Conservation (phyloP, 345 rosid species). For the Populus nigra region DNA sequence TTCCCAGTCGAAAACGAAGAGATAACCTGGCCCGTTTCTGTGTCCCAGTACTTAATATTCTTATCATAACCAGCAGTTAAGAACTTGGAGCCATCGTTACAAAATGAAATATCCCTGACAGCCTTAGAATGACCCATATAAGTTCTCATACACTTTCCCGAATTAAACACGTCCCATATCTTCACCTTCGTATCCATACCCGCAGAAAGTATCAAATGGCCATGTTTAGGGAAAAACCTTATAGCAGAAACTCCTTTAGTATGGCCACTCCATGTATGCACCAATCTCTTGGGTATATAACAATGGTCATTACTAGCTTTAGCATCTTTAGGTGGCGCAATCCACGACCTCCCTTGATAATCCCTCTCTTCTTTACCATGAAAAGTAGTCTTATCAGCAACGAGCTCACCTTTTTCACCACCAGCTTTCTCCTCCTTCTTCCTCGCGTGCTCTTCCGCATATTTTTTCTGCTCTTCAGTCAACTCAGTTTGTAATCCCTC, state of each 20-base stretch:
- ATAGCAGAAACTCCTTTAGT: constrained; percentile 46
- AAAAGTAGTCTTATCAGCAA: constrained; percentile 78
- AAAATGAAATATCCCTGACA: constrained; percentile 87
- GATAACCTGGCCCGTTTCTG: constrained; percentile 94
- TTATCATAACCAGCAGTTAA: constrained; percentile 91
- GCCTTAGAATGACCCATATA: constrained; percentile 97
- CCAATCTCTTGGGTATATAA: constrained; percentile 33
- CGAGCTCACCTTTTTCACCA: constrained; percentile 75
- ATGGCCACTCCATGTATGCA: constrained; percentile 32
- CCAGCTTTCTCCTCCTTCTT: constrained; percentile 85
- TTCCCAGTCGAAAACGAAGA: constrained; percentile 88
- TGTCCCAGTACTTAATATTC: constrained; percentile 96
- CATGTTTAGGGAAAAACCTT: constrained; percentile 88
- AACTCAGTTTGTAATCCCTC: constrained; percentile 72
- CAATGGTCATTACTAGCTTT: constrained; percentile 92
- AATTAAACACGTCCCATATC: constrained; percentile 98
- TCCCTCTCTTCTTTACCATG: constrained; percentile 96
- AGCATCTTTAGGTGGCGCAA: constrained; percentile 88
- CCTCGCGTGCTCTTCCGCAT: constrained; percentile 90
- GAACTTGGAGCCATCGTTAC: constrained; percentile 93
- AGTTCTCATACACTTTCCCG: constrained; percentile 97
- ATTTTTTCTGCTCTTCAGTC: constrained; percentile 96
- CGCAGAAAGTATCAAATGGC: constrained; percentile 96
- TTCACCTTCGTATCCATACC: constrained; percentile 96
- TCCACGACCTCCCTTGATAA: constrained; percentile 97